Base-by-base conservation (phyloP, 1,284 basidiomycete species). In the Mycena sp. region DNA sequence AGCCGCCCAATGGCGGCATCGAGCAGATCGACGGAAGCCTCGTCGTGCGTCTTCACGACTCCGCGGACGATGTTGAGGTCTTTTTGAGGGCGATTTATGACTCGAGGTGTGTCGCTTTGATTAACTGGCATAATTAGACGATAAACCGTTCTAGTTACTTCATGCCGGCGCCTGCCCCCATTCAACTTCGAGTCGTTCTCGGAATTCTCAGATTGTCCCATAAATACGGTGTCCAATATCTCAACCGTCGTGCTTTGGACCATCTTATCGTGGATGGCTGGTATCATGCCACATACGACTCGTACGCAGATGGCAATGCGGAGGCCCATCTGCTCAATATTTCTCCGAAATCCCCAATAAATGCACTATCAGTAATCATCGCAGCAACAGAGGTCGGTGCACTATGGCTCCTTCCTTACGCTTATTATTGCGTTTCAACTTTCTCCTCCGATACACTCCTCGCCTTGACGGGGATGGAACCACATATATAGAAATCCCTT, bases 181-280 rank as follows among this genome's bases (percentile, higher is more conserved):
- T 30, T 11, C n/a, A 53, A 6, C 21, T 54, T 3, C 37, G 5
- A 1, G 28, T 3, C 6, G 32, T 61, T 2, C n/a, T 54, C 4
- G 58, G 40, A 14, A 53, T 53, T 17, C 30, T 60, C 3, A 40
- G 41, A 2, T 28, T 60, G 14, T 32, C 50, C 25, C 40, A 61
- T 43, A 61, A 54, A 38, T 61, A 54, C 26, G 58, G 54, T 21
- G 51, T 61, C 17, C 58, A 19, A 5, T 53, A 54, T 41, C 58
- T 61, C 23, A 35, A 30, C 16, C 41, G 51, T 1, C 58, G 49
- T 14, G 43, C 58, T n/a, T 19, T 51, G 29, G 19, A 50, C 1
- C 56, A 58, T 28, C 40, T 58, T 3, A 7, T 14, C 3, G 19
- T 6, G 16, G 57, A 40, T 35, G 48, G 57, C 17, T 50, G 48